Percentiles rank a stretch among this genome's conserved stretches.
Conservation (phyloP, 371 early-diverging fungal genomes). For the Fennellomyces sp. region DNA sequence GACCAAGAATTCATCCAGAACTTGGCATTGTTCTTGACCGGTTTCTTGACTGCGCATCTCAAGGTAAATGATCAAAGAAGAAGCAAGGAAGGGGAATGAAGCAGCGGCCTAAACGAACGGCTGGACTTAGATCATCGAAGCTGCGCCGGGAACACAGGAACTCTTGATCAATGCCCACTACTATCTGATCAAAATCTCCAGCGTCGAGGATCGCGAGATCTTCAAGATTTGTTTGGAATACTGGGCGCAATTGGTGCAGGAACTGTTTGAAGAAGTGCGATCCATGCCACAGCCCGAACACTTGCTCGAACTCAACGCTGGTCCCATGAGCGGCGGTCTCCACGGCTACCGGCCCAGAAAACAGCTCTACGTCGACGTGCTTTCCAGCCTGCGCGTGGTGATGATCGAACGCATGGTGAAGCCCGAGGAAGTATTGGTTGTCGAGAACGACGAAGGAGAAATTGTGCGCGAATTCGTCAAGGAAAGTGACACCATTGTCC, state of each 20-base stretch:
- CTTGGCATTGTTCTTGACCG: slow-evolving; percentile 71
- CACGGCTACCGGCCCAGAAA: slow-evolving; percentile 46
- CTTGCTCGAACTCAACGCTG: slow-evolving; percentile 49
- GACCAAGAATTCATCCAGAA: slow-evolving; percentile 76
- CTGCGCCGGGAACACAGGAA: slow-evolving; percentile 60
- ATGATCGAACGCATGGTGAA: slow-evolving; percentile 98
- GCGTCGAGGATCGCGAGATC: slow-evolving; percentile 93
- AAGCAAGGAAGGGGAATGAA: background rate
- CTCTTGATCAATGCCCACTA: slow-evolving; percentile 80
- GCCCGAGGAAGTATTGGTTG: slow-evolving; percentile 96
- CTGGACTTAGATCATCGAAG: slow-evolving; percentile 62
- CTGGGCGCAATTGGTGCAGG: slow-evolving; percentile 89
- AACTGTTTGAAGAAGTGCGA: slow-evolving; percentile 82
- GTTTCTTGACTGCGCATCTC: slow-evolving; percentile 82
- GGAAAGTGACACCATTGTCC: slow-evolving; percentile 97
- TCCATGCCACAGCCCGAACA: slow-evolving; percentile 28
- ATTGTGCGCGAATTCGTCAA: slow-evolving; percentile 98
- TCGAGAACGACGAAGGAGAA: slow-evolving; percentile 99
- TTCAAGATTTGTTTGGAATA: slow-evolving; percentile 98
- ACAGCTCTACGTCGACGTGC: slow-evolving; percentile 76
- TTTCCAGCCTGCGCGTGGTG: slow-evolving; percentile 84
- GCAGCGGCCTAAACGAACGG: too few relatives aligned
- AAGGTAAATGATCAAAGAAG: slow-evolving; percentile 54
- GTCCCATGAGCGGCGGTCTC: slow-evolving; percentile 14
- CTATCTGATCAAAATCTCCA: slow-evolving; percentile 89